Percentiles rank a stretch among this genome's conserved stretches.
Conservation (phyloP, 2,329 filamentous ascomycete genomes). For the Neofusicoccum parvum region DNA sequence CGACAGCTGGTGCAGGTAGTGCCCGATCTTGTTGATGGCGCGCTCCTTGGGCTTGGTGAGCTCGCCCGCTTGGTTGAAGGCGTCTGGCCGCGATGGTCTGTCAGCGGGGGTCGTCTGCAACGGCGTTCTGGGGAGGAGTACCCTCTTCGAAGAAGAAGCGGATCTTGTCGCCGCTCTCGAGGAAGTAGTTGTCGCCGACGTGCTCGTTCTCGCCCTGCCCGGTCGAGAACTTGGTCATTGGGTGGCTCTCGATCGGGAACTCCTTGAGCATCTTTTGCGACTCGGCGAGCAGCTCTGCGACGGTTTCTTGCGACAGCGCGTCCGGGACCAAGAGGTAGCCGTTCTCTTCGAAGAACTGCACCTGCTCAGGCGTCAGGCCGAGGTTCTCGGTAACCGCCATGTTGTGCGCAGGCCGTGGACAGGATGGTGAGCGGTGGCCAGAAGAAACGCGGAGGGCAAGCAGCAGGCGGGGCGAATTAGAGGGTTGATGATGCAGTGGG, state of each 20-base stretch:
- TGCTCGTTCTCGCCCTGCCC: constrained; percentile 69
- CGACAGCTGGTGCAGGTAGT: constrained; percentile 52
- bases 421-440: background rate
- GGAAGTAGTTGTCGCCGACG: constrained; percentile 93
- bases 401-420: background rate
- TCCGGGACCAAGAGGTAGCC: constrained; percentile 87
- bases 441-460: background rate
- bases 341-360: constrained; percentile 73
- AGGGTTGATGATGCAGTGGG: constrained; percentile 1
- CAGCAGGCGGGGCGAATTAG: background rate
- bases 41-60: constrained; percentile 77
- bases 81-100: constrained; percentile 55
- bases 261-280: constrained; percentile 72
- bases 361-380: constrained; percentile 72
- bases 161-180: constrained; percentile 84
- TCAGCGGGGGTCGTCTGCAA: background rate
- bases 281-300: constrained; percentile 70
- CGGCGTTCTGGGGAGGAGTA: constrained; percentile 24
- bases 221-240: constrained; percentile 91
- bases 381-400: constrained; percentile 8
- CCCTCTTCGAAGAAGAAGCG: constrained; percentile 95
- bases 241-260: constrained; percentile 81
- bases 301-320: constrained; percentile 68
- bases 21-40: constrained; percentile 74
- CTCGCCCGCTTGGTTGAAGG: constrained; percentile 66